phyloP scores from a whole-genome alignment of 352 stramenopile genomes.

The Elongisporangium undulatum region DNA sequence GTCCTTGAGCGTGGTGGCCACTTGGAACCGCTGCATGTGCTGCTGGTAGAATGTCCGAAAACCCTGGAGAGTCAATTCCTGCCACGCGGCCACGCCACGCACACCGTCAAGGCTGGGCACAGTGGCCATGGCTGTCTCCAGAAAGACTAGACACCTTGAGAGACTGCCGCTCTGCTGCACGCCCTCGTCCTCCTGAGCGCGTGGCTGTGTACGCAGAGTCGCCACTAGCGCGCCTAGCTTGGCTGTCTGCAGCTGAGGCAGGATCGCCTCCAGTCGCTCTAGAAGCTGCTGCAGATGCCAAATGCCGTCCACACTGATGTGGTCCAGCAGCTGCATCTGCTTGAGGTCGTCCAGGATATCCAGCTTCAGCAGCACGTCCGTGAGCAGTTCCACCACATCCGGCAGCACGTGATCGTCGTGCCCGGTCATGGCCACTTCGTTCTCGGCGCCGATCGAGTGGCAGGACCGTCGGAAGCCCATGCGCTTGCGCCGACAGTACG shows the following conservation, averaged over 20 bases:
- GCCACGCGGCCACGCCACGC: conserved; percentile 25
- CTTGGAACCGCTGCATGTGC: conserved; percentile 68
- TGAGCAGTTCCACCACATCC: conserved; percentile 70
- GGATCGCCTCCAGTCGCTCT: conserved; percentile 21
- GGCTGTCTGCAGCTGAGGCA: conserved; percentile 7
- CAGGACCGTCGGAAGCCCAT: conserved; percentile 77
- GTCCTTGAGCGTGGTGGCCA: conserved; percentile 83
- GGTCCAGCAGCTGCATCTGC: conserved; percentile 78
- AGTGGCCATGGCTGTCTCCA: conserved; percentile 37
- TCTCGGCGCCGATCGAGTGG: conserved; percentile 60
- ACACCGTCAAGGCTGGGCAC: conserved; percentile 27
- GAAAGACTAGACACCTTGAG: conserved; percentile 38
- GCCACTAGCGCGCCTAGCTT: conserved; percentile 19
- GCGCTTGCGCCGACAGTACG: conserved; percentile 65
- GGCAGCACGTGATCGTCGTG: conserved; percentile 29
- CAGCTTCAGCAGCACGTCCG: conserved; percentile 64
- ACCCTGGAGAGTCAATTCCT: conserved; percentile 30
- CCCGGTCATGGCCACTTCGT: conserved; percentile 21
- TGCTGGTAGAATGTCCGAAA: conserved; percentile 52
- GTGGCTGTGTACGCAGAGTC: conserved; percentile 4
- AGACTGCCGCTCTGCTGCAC: conserved; percentile 37
- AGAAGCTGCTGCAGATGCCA: conserved; percentile 62
- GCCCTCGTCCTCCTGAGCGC: conserved; percentile 27
- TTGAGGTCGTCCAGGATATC: conserved; percentile 79
- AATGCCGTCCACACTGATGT: conserved; percentile 76